Base-by-base conservation (phyloP, 1,139 yeast species). In the Keqinozyma sinolaborantium region DNA sequence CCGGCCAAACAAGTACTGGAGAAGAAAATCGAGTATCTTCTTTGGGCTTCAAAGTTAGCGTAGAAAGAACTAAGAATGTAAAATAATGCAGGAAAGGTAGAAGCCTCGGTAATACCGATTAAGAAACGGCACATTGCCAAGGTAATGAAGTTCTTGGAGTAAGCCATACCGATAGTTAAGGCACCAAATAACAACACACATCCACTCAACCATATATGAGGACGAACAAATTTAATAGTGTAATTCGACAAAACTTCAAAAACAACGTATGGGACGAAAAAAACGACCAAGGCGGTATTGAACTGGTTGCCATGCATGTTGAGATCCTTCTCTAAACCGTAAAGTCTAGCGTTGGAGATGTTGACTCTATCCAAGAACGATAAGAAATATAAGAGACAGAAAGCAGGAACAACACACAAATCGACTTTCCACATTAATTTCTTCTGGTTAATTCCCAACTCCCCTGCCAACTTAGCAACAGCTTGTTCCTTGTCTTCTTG, bases 351-450 rank as follows among this genome's bases (percentile, higher is more conserved):
- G 50, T 83, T 83, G 24, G 87, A 77, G 36, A 83, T 80, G 51
- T 82, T 83, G 32, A 81, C 86, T 50, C 88, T 65, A 51, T 82
- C 90, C 50, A 82, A 61, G 44, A 82, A 83, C 1, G 86, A 77
- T 41, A 82, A 65, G 47, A 83, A 74, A 47, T 83, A 82, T 28
- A 83, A 64, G 26, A 81, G 54, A 53, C 86, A 78, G 45, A 82
- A 79, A 21, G 87, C 80, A 4, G 87, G 86, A 19, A 82, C 77
- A 28, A 82, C 80, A 38, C 81, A 73, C 4, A 76, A 33, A 47
- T 82, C 90, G 25, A 79, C 63, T 45, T 80, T 82, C 66, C 73
- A 60, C 77, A 77, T 76, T 32, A 83, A 60, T 45, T 60, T 70
- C 30, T 47, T 55, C 28, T 77, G 70, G 41, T 70, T 50, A 6